Evolutionary conservation across 2,329 filamentous ascomycete species (phyloP), one percentile per base, ranked within the genome.

Genomic region (Colletotrichum melonis): DNA sequence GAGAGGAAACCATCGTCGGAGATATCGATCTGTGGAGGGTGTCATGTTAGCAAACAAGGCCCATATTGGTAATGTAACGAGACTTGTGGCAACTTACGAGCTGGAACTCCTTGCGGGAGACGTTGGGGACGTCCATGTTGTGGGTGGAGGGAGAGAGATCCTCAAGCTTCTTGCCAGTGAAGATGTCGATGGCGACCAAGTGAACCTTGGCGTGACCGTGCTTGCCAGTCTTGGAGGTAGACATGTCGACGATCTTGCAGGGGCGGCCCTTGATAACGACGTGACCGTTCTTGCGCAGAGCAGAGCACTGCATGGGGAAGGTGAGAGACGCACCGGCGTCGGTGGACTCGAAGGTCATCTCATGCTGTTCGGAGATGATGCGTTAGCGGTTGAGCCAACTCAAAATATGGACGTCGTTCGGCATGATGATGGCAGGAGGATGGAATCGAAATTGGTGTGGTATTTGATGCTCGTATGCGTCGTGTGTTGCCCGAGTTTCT

Each of bases 221-320:
- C 95, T 99, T 99, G 89, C 97, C 97, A 80, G 97, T 99, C 95
- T 99, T 99, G 87, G 97, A 99, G 90, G 97, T 99, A 80, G 95
- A 98, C 97, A 99, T 99, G 84, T 99, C 97, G 87, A 98, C 94
- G 82, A 99, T 99, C 94, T 98, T 99, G 95, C 97, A 99, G 82
- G 97, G 97, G 82, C 97, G 97, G 88, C 90, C 89, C 93, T 99
- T 99, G 90, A 99, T 98, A 86, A 96, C 93, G 86, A 99, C 97
- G 91, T 94, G 93, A 79, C 97, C 96, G 93, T 97, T 97, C 95
- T 99, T 98, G 86, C 97, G 94, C 91, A 99, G 92, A 82, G 97
- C 96, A 89, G 97, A 99, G 89, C 97, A 99, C 92, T 99, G 97
- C 95, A 97, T 97, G 81, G 97, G 97, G 90, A 85, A 98, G 84